Base-by-base conservation (phyloP, 176 grass and related monocot genomes). In the Rhynchospora breviuscula region DNA sequence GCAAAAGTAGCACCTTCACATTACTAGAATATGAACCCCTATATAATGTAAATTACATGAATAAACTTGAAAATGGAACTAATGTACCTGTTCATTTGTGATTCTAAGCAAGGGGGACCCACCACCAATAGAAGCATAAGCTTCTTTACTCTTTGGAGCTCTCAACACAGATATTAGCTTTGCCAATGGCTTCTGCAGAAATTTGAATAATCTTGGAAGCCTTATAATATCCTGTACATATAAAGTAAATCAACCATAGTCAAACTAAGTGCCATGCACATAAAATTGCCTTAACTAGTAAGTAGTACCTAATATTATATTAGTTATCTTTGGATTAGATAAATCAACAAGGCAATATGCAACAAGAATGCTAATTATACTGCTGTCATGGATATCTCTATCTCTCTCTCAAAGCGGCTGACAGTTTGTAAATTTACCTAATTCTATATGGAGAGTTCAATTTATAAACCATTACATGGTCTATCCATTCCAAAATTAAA, bases 111-210 rank as follows among this genome's bases (percentile, higher is more conserved):
- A 85, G 77, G 97, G 93, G 78, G 97, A 99, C 45, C 97, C 97
- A 64, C 97, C 93, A 81, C 97, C 97, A 62, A 99, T 99, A 45
- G 97, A 92, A 84, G 93, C 89, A 88, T 99, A 99, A 60, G 85
- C 97, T 69, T 99, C 89, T 86, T 99, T 96, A 86, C 97, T 96
- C 89, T 99, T 99, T 79, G 97, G 93, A 90, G 97, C 93, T 89
- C 93, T 93, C 49, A 90, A 79, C 66, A 85, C 74, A 83, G 97
- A 95, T 69, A 99, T 99, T 81, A 99, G 85, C 59, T 99, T 93
- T 67, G 97, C 97, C 83, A 99, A 68, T 88, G 97, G 97, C 87
- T 83, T 85, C 89, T 99, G 97, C 79, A 99, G 93, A 93, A 99
- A 99, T 72, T 80, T 87, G 79, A 99, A 99, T 57, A 99, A 85